Evolutionary conservation across 371 early-diverging fungal genomes (phyloP), one percentile per base, ranked within the genome.

Genomic region (Batkoa obscura): DNA sequence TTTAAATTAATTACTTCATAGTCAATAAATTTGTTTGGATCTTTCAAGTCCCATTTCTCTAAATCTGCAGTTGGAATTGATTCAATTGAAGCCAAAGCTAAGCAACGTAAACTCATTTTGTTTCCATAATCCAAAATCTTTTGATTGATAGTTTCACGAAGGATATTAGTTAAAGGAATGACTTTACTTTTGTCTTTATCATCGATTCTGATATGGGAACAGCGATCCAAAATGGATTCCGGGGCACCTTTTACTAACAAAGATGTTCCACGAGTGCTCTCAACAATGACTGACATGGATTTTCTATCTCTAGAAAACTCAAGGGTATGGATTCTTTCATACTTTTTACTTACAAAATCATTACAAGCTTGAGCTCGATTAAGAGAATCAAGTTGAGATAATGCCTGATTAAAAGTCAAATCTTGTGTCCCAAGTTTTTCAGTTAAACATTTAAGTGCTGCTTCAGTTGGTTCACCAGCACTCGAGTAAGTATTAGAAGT

Each of bases 381-480:
- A 31, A 23, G n/a, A 1, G 39, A 54, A 55, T 62, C 63, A 56
- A 63, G 61, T 23, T 74, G 75, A 56, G 68, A 74, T 15, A 73
- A 76, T 30, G 83, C 79, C 36, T 80, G 70, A 68, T 94, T 94
- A 49, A 83, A 69, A 5, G 59, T 56, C 2, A 62, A 36, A 61
- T 83, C 77, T 45, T 78, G 73, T 0, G 92, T 83, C 46, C 88
- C 87, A 36, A 95, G 60, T 68, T 94, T 94, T 67, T 96, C 97
- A 30, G 85, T 93, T 35, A 95, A 75, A 23, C 88, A 85, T 60
- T 83, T 81, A 52, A 96, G 76, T 13, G 97, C 95, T n/a, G 94
- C 97, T 70, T 96, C 97, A 32, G 97, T 96, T n/a, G 97, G 96
- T 74, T 97, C 97, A 57, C 97, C 97, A 57, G 92, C 77, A 62